Percentiles rank a stretch among this genome's conserved stretches.
Conservation (phyloP, 148 eudicot species). For the Rhododendron simsii region DNA sequence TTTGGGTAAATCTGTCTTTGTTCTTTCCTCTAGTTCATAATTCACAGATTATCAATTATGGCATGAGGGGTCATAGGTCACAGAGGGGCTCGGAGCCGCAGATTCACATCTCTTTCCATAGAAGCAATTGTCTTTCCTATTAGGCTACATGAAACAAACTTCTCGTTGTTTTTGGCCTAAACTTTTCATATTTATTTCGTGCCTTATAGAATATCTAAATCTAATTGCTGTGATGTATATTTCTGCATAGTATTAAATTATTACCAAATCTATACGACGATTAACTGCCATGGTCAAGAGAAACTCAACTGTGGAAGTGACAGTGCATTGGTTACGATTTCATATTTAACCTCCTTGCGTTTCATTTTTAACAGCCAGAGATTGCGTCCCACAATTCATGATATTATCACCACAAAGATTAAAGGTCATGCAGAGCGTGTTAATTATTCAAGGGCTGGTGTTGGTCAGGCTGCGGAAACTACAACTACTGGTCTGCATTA, state of each 20-base stretch:
- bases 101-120: neutral
- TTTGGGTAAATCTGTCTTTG: neutral
- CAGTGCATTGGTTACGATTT: neutral
- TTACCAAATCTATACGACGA: neutral
- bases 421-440: constrained; percentile 66
- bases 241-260: neutral
- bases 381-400: constrained; percentile 89
- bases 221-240: neutral
- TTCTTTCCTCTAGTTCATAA: neutral
- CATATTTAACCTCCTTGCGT: neutral
- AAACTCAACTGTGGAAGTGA: neutral
- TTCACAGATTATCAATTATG: neutral
- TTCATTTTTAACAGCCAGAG: constrained; percentile 69
- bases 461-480: constrained; percentile 51
- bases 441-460: constrained; percentile 52
- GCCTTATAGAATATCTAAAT: neutral
- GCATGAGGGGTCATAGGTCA: neutral
- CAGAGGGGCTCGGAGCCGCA: neutral
- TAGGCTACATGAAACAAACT: neutral
- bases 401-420: constrained; percentile 72
- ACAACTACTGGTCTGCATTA: constrained; percentile 48
- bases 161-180: neutral
- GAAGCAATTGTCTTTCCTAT: neutral
- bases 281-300: neutral
- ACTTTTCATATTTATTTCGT: neutral